Base-by-base conservation (phyloP, 805 yeast species). In the Komagataella kurtzmanii region DNA sequence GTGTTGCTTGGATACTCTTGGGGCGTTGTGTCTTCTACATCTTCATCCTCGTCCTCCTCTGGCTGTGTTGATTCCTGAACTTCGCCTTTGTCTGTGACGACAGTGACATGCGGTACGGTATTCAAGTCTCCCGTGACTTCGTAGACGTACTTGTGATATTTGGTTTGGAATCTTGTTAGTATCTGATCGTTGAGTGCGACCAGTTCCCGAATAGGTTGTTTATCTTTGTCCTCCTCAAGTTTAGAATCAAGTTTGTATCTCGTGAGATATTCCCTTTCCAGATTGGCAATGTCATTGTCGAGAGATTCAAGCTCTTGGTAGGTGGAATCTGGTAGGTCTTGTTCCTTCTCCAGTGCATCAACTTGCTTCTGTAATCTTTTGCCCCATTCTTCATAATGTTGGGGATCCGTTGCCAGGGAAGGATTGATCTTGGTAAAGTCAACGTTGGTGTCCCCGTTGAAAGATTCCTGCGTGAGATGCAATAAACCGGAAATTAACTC, bases 401-500 rank as follows among this genome's bases (percentile, higher is more conserved):
- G 44, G 45, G 48, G 48, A 6, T 18, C 14, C 3, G 48, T 17
- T 6, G 24, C 24, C 24, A n/a, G 44, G 5, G 44, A n/a, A 19
- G 43, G 24, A 19, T n/a, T 18, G 12, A 48, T 24, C 4, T 44
- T 23, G 4, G 36, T 30, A 17, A 21, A 21, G n/a, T 36, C 51
- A 17, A 23, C 51, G 4, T 21, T 14, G 2, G 24, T 36, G 18
- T 17, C 8, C 7, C 51, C 51, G 21, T 44, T 49, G 17, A 49
- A 19, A 24, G 51, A 40, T 17, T 49, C 47, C 17, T 36, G 44
- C 21, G 50, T n/a, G 8, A 44, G 30, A 7, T 44, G 21, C 21
- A 57, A 43, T 30, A 53, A 44, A n/a, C 54, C 56, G 10, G 61
- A 47, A 4, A 68, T 53, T 2, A 66, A 54, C 51, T 66, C 71